Base-by-base conservation (phyloP, 2,329 filamentous ascomycete genomes). In the Neonectria faginata region DNA sequence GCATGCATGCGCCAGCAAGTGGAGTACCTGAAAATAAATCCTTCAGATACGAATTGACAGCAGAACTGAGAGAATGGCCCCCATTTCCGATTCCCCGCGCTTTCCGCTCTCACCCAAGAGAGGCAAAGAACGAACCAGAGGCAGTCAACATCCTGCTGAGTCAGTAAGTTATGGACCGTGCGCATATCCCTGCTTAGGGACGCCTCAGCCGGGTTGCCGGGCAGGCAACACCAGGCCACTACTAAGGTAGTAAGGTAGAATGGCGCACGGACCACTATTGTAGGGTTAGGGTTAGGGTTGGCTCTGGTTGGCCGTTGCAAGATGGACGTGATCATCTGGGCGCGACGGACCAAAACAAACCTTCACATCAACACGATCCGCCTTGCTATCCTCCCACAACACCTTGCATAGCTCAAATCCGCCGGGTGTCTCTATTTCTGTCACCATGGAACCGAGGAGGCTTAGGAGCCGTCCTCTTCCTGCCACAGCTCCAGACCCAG, bases 401-500 rank as follows among this genome's bases (percentile, higher is more conserved):
- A 39, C 47, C 41, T 39, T 12, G 39, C 44, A 50, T 55, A 27
- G 14, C 25, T n/a, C 16, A 11, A 5, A 12, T 42, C 12, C n/a
- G 29, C n/a, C 31, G 29, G 7, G 6, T 16, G 16, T 36, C 41
- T 33, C 10, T 44, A 36, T n/a, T 6, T n/a, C 16, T n/a, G 20
- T 50, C 27, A 18, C 44, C 18, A 74, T 70, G 67, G 67, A 74
- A 25, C 67, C 70, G 9, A 65, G 69, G 11, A 64, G 60, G n/a
- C 64, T 56, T 9, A 61, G 66, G 31, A 66, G 42, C 39, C 71
- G 64, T 25, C n/a, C 57, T 33, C 54, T 42, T 31, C 57, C 57
- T 39, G 48, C 67, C 42, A 33, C 54, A 41, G 54, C 57, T 12
- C 27, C 27, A 8, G n/a, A 36, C 31, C 27, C 29, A n/a, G 33